Evolutionary conservation across 2,329 filamentous ascomycete genomes (phyloP), one percentile per base, ranked within the genome.

Genomic region (Cercospora zeina): DNA sequence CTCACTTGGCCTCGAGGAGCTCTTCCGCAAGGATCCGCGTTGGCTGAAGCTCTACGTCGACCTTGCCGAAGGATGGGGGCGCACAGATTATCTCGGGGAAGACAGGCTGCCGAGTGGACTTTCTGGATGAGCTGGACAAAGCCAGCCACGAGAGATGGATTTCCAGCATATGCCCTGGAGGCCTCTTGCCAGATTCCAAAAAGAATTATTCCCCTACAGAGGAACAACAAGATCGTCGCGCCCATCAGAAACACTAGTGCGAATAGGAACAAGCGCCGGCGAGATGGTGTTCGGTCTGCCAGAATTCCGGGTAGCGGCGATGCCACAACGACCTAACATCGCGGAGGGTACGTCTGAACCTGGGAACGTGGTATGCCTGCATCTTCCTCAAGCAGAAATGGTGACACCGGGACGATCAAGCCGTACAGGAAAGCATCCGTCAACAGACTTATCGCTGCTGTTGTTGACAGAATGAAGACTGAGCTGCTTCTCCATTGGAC

Each of bases 391-490:
- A 85, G 77, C 71, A 85, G 77, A 65, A 82, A 85, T 0, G 83
- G 83, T 1, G 84, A 72, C 10, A 84, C 78, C 0, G 83, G 83
- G 0, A 85, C 81, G 19, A 85, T 76, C 3, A 85, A 74, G 1
- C 80, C 81, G 67, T 85, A 85, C 1, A 85, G 76, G 67, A 85
- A 85, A 11, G 85, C 72, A 67, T 85, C 83, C 0, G 80, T 82
- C 67, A 83, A 84, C 2, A 82, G 77, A 50, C 80, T 81, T 30
- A 82, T 71, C 1, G 76, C 78, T 27, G 45, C 45, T 2, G 27
- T 49, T 13, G 37, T 8, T n/a, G n/a, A n/a, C 2, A 34, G 31
- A 13, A 34, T 34, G 11, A 34, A 34, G 31, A 4, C 31, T 34
- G 4, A 3, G 11, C 31, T 34, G 31, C 31, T 34, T 8, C 31